Percentiles rank a stretch among this genome's conserved stretches.
Conservation (phyloP, 768 basidiomycete species). For the Leccinum longicurvipes region DNA sequence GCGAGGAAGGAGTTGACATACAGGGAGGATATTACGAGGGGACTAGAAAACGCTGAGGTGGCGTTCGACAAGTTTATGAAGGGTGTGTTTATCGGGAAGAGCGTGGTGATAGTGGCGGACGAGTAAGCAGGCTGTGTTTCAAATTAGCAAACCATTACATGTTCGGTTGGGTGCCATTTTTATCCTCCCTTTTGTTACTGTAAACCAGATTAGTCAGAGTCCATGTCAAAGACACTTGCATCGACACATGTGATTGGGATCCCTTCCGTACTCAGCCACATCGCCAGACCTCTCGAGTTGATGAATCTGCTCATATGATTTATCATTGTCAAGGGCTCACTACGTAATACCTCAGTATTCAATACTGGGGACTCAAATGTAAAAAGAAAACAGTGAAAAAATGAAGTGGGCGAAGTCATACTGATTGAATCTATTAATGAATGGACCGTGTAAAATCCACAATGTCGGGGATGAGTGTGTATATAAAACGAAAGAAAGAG, state of each 20-base stretch:
- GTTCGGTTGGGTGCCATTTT: neutral
- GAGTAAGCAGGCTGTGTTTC: neutral
- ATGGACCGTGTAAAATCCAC: neutral
- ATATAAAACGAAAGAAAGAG: neutral
- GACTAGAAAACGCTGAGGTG: constrained; percentile 36
- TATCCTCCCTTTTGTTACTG: neutral
- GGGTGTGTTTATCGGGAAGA: constrained; percentile 8
- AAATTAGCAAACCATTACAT: neutral
- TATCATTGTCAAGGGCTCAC: neutral
- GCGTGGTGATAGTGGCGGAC: constrained; percentile 5
- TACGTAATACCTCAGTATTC: neutral
- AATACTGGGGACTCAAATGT: neutral
- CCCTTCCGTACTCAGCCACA: neutral
- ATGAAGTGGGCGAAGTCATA: neutral
- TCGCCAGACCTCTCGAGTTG: neutral
- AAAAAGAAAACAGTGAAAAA: neutral
- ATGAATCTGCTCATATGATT: neutral
- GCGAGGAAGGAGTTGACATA: constrained; percentile 46
- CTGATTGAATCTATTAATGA: neutral
- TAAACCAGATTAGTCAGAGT: neutral
- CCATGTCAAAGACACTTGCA: too few relatives aligned
- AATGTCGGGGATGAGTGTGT: neutral
- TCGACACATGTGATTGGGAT: neutral
- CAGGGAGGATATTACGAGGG: constrained; percentile 43
- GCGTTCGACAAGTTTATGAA: constrained; percentile 7